Percentiles rank a stretch among this genome's conserved stretches.
Evolutionary conservation across 2,329 filamentous ascomycete genomes (phyloP).

Genomic region (Tolypocladium nubicola): DNA sequence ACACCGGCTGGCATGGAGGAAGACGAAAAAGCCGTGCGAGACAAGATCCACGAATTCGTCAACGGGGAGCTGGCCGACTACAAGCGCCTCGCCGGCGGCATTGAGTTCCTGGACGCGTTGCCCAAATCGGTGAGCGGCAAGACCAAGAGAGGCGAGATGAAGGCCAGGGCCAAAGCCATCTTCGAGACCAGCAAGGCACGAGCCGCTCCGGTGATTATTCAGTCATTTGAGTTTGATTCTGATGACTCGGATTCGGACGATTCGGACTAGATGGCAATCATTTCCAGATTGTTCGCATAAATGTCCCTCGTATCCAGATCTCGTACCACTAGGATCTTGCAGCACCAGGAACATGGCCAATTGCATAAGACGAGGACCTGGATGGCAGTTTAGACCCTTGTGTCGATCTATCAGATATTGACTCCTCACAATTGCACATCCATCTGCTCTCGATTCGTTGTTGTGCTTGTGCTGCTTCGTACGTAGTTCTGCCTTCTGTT

Average conservation of each 20-base stretch:
- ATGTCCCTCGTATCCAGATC: too few species aligned
- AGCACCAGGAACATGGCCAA: background rate
- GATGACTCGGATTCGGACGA: slow-evolving; percentile 6
- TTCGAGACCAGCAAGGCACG: slow-evolving; percentile 5
- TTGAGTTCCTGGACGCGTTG: slow-evolving; percentile 42
- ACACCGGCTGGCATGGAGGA: slow-evolving; percentile 24
- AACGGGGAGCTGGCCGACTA: slow-evolving; percentile 23
- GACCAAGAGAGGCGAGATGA: slow-evolving; percentile 39
- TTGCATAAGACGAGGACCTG: too few species aligned
- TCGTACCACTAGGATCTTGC: background rate
- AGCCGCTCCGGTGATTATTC: slow-evolving; percentile 1
- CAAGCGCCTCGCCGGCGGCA: slow-evolving; percentile 38
- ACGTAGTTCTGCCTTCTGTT: too few species aligned
- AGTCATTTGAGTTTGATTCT: slow-evolving; percentile 6
- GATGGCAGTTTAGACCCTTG: too few species aligned
- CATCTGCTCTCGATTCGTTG: too few species aligned
- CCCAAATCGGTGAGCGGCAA: slow-evolving; percentile 53
- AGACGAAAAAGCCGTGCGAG: slow-evolving; percentile 41
- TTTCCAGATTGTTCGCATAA: background rate
- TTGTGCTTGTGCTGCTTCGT: too few species aligned
- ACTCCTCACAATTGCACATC: too few species aligned
- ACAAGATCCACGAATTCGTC: slow-evolving; percentile 36
- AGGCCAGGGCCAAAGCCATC: slow-evolving; percentile 18
- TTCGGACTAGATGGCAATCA: background rate
- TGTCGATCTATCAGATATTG: too few species aligned